Base-by-base conservation (phyloP, 2,329 filamentous ascomycete species). In the Penicillium sp. region DNA sequence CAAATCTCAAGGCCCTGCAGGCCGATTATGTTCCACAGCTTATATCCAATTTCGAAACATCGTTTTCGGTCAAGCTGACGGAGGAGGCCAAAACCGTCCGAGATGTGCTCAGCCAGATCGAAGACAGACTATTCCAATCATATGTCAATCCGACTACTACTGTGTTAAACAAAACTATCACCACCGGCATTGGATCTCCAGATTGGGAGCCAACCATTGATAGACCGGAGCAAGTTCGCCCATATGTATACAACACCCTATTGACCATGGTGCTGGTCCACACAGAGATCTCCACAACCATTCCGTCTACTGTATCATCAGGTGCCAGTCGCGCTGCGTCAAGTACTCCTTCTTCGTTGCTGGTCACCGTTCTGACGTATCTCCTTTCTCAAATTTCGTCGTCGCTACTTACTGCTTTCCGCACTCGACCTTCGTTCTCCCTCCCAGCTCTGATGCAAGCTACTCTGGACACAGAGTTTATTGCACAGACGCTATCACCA, bases 381-480 rank as follows among this genome's bases (percentile, higher is more conserved):
- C 82, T 97, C 30, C 85, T 97, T 36, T 91, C 96, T 69, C 85
- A 91, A 67, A 83, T 89, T 10, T 93, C 88, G 10, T 77, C 82
- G 6, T 86, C 91, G 57, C 85, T 97, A n/a, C 85, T 97, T 14
- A 83, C 87, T 27, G 87, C 90, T 0, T 96, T 97, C 79, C 79
- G 82, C 71, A 70, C 79, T 34, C 85, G 87, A 7, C 72, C 79
- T 4, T 79, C 79, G 18, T 97, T 94, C 74, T 82, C 85, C 1
- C 84, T 99, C 0, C 80, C 88, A 5, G 87, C 89, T 7, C 83
- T 99, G 47, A 96, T 97, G 87, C 95, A 99, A 75, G 95, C 95
- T 1, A 99, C 94, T 0, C 84, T 99, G 1, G 94, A 99, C 68
- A 92, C 97, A 1, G 94, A 99, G 74, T 97, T 99, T 69, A 87